Evolutionary conservation across 2,329 filamentous ascomycete genomes (phyloP).

Genomic region (Talaromyces amestolkiae): DNA sequence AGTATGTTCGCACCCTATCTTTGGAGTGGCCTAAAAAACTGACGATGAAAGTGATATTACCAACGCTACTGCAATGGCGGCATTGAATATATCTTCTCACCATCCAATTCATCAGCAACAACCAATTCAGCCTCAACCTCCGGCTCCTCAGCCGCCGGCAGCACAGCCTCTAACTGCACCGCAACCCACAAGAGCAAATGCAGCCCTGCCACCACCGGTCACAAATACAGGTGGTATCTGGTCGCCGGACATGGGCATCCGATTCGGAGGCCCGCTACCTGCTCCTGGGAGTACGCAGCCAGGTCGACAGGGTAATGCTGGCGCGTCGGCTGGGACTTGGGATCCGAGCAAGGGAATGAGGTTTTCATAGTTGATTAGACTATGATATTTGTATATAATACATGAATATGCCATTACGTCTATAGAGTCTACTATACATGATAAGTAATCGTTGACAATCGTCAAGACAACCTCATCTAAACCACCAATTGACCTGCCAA

Average conservation of each 20-base stretch:
- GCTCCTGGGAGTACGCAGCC: constrained; percentile 17
- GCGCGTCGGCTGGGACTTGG: constrained; percentile 10
- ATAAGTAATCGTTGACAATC: neutral
- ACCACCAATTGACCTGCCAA: constrained; percentile 74
- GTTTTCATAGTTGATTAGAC: constrained; percentile 12
- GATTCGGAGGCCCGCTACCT: constrained; percentile 55
- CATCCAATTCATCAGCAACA: constrained; percentile 37
- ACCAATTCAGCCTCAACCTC: constrained; percentile 42
- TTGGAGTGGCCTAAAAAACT: neutral
- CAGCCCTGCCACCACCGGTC: constrained; percentile 53
- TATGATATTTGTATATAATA: constrained; percentile 1
- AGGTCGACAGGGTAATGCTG: constrained; percentile 2
- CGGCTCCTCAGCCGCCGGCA: constrained; percentile 34
- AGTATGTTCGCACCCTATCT: constrained; percentile 49
- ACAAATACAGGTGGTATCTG: constrained; percentile 59
- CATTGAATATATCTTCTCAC: constrained; percentile 48
- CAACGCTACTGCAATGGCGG: constrained; percentile 55
- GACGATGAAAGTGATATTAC: constrained; percentile 51
- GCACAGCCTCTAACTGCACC: constrained; percentile 46
- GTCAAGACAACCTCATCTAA: constrained; percentile 31
- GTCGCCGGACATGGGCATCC: constrained; percentile 78
- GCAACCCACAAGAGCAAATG: constrained; percentile 43
- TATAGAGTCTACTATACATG: neutral
- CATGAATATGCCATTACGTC: neutral
- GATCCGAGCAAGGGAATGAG: constrained; percentile 19